Conservation (phyloP, 345 rosid species). For the Eucalyptus marginata region DNA sequence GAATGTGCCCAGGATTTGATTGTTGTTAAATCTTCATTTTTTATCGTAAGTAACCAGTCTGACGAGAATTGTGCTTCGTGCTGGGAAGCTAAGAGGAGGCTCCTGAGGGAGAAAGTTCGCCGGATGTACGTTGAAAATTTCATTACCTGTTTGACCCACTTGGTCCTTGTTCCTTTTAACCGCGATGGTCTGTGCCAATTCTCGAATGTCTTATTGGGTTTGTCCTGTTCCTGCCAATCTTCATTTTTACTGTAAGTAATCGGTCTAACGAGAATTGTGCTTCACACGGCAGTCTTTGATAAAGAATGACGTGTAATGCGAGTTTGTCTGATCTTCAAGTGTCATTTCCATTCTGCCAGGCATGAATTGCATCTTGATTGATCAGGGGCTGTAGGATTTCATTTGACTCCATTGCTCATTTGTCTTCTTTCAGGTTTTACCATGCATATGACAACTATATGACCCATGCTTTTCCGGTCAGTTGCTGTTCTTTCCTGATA, state of each 20-base stretch:
- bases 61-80: neutral
- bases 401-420: neutral
- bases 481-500: slow-evolving; percentile 5
- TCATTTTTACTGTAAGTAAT: neutral
- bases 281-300: neutral
- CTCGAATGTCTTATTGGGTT: neutral
- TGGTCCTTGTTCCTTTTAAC: neutral
- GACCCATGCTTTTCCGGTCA: slow-evolving; percentile 82
- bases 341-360: neutral
- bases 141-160: neutral
- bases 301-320: neutral
- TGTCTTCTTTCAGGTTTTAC: slow-evolving; percentile 54
- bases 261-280: neutral
- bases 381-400: neutral
- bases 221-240: neutral
- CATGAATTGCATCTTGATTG: neutral
- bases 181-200: neutral
- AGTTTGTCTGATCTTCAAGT: neutral
- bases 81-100: slow-evolving; percentile 33
- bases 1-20: neutral
- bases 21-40: neutral
- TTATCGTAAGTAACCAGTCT: neutral
- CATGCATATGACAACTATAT: slow-evolving; percentile 94
- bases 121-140: slow-evolving; percentile 45
- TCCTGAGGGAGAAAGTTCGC: slow-evolving; percentile 74